Base-by-base conservation (phyloP, 129 eudicot genomes). In the Ambrosia artemisiifolia region DNA sequence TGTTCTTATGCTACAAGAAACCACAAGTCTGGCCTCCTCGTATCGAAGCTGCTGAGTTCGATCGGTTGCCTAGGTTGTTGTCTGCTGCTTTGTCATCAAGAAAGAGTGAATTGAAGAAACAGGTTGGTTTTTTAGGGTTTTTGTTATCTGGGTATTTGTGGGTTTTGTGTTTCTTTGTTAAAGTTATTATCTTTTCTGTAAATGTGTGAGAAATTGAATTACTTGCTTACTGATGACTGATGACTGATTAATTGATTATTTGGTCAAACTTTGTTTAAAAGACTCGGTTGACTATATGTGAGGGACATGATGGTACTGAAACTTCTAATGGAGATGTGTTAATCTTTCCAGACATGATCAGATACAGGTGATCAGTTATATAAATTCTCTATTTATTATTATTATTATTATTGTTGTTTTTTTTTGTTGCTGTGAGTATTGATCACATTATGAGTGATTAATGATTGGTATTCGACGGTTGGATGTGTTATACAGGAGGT, bases 271-370 rank as follows among this genome's bases (percentile, higher is more conserved):
- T 12, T 24, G 62, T 46, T 60, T 44, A 14, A 28, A n/a, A 94
- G 99, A 94, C 97, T 30, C 99, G 99, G 30, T 80, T 94, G 71
- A 94, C 99, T 24, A 94, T 94, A 77, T 94, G 99, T 53, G 99
- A 90, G 90, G 99, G 99, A 42, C 87, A 86, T 72, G 99, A 94
- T 68, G 99, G 99, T 69, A 90, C 96, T 18, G 99, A 94, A 83
- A 94, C 99, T 62, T 94, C 99, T 76, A 94, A 94, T 63, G 99
- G 99, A 49, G 99, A 94, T 69, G 99, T 94, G 43, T 78, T 94
- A 51, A 94, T 94, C 85, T 94, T 94, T 72, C 99, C 99, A 20
- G 99, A 94, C 68, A 90, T 94, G 99, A 82, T 90, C 76, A 88
- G 97, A 90, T 94, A 94, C 97, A 94, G 97, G 99, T 90, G 12